A percentile compares a stretch with the other conserved stretches of the same genome.
Conservation (phyloP, 768 basidiomycete species). For the Pilatotrama ljubarskyi region DNA sequence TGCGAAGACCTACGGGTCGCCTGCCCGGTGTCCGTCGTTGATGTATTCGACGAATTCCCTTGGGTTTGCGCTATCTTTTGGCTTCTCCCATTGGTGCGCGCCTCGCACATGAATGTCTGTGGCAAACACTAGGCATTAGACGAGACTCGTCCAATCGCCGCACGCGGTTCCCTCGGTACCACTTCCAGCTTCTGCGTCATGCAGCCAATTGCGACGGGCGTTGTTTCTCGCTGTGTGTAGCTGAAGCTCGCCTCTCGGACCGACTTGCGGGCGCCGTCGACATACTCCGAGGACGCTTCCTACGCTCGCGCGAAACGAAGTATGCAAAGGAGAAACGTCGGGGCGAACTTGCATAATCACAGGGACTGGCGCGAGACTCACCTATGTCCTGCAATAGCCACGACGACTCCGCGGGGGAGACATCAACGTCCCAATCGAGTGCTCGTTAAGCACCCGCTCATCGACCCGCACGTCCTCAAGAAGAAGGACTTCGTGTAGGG, state of each 20-base stretch:
- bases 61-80: too few relatives aligned
- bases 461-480: too few relatives aligned
- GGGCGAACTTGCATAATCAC: neutral
- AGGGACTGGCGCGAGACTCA: neutral
- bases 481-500: too few relatives aligned
- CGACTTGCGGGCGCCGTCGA: neutral
- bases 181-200: neutral
- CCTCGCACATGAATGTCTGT: neutral
- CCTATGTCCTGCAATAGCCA: neutral
- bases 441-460: too few relatives aligned
- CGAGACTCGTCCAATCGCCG: conserved; percentile 1
- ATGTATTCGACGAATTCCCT: neutral
- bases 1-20: neutral
- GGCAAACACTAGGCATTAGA: conserved; percentile 2
- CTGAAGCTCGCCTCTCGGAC: neutral
- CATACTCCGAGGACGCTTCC: neutral
- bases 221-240: neutral
- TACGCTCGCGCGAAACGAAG: neutral
- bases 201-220: neutral
- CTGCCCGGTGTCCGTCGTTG: neutral
- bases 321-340: conserved; percentile 5
- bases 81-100: neutral
- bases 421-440: too few relatives aligned
- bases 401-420: neutral
- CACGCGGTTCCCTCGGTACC: neutral